Conservation (phyloP, 352 stramenopile species). For the Pseudoperonospora humuli region DNA sequence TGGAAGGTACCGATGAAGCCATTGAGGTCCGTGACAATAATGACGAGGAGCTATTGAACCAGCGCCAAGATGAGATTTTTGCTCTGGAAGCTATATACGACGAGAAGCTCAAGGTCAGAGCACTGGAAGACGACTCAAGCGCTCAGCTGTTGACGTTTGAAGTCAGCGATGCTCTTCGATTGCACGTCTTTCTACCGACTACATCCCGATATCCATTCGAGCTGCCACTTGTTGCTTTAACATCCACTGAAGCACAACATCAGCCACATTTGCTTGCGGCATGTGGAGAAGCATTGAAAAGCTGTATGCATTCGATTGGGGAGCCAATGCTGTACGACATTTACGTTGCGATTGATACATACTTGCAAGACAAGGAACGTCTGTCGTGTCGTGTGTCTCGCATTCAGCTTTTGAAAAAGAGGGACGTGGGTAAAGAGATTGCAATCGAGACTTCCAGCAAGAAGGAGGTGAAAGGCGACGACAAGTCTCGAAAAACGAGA, state of each 20-base stretch:
- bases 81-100: constrained; percentile 81
- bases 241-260: constrained; percentile 28
- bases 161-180: constrained; percentile 32
- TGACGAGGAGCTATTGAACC: constrained; percentile 34
- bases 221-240: constrained; percentile 47
- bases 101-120: constrained; percentile 39
- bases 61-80: constrained; percentile 70
- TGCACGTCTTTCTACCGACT: constrained; percentile 49
- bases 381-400: constrained; percentile 20
- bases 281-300: constrained; percentile 41
- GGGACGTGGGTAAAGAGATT: constrained; percentile 2
- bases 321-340: constrained; percentile 82
- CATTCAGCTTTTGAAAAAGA: constrained; percentile 30
- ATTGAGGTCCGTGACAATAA: constrained; percentile 13
- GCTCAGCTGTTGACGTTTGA: constrained; percentile 39
- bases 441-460: constrained; percentile 4
- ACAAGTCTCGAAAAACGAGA: constrained; percentile 16
- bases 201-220: constrained; percentile 70
- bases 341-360: constrained; percentile 53
- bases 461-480: background rate
- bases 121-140: constrained; percentile 13
- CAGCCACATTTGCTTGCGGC: constrained; percentile 38
- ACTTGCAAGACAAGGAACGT: constrained; percentile 29
- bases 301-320: constrained; percentile 42
- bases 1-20: constrained; percentile 13